Evolutionary conservation across 768 basidiomycete species (phyloP), one percentile per base, ranked within the genome.

Genomic region (Pleurotus citrinopileatus): DNA sequence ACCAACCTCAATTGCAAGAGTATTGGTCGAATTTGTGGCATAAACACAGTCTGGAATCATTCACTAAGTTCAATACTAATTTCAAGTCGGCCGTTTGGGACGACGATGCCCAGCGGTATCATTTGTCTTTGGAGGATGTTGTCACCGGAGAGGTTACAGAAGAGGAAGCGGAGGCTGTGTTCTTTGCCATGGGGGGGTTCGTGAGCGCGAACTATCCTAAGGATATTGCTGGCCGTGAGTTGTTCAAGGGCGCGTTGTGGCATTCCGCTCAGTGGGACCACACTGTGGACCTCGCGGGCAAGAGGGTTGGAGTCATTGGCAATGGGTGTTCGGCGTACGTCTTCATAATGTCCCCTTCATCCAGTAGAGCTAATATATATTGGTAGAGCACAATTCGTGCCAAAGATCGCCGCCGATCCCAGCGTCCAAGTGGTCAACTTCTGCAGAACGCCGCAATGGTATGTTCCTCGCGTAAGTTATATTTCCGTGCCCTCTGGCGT

Each of bases 371-470:
- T n/a, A n/a, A n/a, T n/a, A n/a, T n/a, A n/a, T n/a, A n/a, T n/a
- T n/a, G n/a, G 32, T 64, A 85, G 84, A 17, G 81, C 84, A 4
- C 85, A 88, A 62, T 75, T 84, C 42, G 63, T 83, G n/a, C 81
- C 82, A 9, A 61, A 71, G 55, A 81, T 84, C 54, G 70, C 81
- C 13, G 61, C 64, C 37, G 80, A 83, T 56, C 68, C 74, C 8
- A 72, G 76, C 5, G 75, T 78, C 13, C 62, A 77, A 55, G 72
- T 86, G 17, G 68, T 79, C 53, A 81, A 87, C 62, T 82, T 86
- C 60, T 79, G 76, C 55, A 71, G 85, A 47, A 83, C 79, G 36
- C 81, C 81, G 17, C 77, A 81, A 58, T 86, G 83, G 82, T 80
- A 72, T 59, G 36, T 76, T 1, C 76, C 77, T 2, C 75, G 77